Conservation (phyloP, 148 eudicot species). For the Oxyria digyna region DNA sequence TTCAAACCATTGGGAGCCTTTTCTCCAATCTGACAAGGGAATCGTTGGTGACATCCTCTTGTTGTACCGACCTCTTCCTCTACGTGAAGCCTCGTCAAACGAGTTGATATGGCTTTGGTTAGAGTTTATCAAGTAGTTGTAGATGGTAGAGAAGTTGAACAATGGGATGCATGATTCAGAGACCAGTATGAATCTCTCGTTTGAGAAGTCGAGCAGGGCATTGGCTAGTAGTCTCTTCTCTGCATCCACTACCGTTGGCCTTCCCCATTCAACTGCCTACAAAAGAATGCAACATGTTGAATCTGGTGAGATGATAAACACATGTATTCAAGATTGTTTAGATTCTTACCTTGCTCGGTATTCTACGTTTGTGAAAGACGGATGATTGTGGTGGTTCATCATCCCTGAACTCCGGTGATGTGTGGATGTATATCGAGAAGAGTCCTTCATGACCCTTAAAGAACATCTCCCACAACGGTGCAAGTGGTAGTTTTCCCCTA, state of each 20-base stretch:
- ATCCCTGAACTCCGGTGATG: slow-evolving; percentile 17
- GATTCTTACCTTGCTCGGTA: slow-evolving; percentile 54
- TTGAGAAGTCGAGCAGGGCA: slow-evolving; percentile 5
- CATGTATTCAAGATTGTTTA: neutral
- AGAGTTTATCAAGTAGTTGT: slow-evolving; percentile 7
- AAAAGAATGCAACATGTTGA: neutral
- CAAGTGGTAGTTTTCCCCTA: slow-evolving; percentile 29
- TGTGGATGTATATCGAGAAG: slow-evolving; percentile 58
- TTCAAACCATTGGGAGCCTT: slow-evolving; percentile 21
- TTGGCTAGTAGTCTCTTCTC: slow-evolving; percentile 15
- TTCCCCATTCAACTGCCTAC: slow-evolving; percentile 2
- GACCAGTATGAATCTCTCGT: slow-evolving; percentile 15
- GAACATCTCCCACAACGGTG: slow-evolving; percentile 68
- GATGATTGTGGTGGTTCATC: slow-evolving; percentile 28
- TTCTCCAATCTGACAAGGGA: slow-evolving; percentile 9
- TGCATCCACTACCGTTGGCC: slow-evolving; percentile 7
- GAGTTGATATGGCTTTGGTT: slow-evolving; percentile 5
- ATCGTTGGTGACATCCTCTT: slow-evolving; percentile 6
- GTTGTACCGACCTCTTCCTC: slow-evolving; percentile 11
- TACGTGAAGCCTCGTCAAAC: slow-evolving; percentile 4
- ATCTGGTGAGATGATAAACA: neutral
- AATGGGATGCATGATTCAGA: slow-evolving; percentile 14
- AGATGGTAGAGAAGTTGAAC: slow-evolving; percentile 10
- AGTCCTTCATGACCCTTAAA: slow-evolving; percentile 49
- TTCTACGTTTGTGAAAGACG: slow-evolving; percentile 37